Percentiles rank a stretch among this genome's conserved stretches.
Conservation (phyloP, 2,329 filamentous ascomycete genomes). For the Emmonsiellopsis sp. region DNA sequence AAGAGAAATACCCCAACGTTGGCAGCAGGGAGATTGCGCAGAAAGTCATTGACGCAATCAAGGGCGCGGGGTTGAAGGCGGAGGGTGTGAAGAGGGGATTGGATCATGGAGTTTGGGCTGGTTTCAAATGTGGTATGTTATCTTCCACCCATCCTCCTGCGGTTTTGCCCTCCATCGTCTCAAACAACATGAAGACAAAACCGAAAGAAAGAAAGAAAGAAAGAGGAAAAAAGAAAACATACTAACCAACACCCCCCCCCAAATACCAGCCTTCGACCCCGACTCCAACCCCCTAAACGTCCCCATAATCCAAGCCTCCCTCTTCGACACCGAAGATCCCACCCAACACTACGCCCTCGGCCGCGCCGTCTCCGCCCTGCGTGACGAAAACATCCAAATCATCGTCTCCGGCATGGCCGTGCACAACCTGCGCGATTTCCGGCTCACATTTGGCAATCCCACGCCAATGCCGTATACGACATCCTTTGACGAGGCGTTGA, state of each 20-base stretch:
- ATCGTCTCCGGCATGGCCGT: conserved; percentile 68
- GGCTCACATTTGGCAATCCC: conserved; percentile 35
- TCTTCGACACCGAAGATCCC: conserved; percentile 56
- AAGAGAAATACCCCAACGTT: conserved; percentile 55
- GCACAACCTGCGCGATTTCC: conserved; percentile 55
- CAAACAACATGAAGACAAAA: background rate
- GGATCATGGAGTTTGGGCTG: conserved; percentile 67
- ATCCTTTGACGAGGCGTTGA: conserved; percentile 59
- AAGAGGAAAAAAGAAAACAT: background rate
- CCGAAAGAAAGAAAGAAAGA: background rate
- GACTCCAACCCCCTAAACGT: conserved; percentile 52
- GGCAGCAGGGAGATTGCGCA: conserved; percentile 52
- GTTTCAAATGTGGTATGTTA: conserved; percentile 47
- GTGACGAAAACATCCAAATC: conserved; percentile 58
- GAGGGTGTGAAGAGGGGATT: conserved; percentile 54
- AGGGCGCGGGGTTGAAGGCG: conserved; percentile 49
- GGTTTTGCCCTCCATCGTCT: background rate
- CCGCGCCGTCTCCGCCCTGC: conserved; percentile 53
- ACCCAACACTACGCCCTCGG: conserved; percentile 59
- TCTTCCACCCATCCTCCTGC: background rate
- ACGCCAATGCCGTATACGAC: conserved; percentile 47
- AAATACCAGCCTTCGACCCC: conserved; percentile 47
- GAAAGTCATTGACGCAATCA: conserved; percentile 47
- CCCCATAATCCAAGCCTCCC: conserved; percentile 63
- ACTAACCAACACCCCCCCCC: too few species aligned